Percentiles rank a stretch among this genome's conserved stretches.
Conservation (phyloP, 305 asterid genomes). For the Rubia balearica region DNA sequence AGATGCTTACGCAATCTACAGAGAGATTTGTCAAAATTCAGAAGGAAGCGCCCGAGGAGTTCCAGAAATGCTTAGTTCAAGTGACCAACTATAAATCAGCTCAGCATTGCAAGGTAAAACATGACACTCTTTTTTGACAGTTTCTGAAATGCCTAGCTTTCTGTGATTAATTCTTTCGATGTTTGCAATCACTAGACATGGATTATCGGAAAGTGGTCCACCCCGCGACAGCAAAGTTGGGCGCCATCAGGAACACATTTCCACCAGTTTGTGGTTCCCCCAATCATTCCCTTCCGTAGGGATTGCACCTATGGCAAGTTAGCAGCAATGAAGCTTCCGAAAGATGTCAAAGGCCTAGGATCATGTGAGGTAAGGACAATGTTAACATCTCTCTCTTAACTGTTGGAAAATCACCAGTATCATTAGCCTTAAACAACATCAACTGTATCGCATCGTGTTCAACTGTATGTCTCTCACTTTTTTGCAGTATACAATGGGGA, state of each 20-base stretch:
- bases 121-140: background rate
- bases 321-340: slow-evolving; percentile 77
- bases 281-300: slow-evolving; percentile 61
- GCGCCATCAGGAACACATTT: slow-evolving; percentile 82
- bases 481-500: slow-evolving; percentile 65
- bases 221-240: slow-evolving; percentile 70
- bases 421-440: background rate
- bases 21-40: slow-evolving; percentile 79
- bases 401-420: no score
- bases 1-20: slow-evolving; percentile 76
- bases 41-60: slow-evolving; percentile 53
- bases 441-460: no score
- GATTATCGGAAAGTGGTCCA: slow-evolving; percentile 82
- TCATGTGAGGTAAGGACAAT: slow-evolving; percentile 56
- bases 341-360: slow-evolving; percentile 72
- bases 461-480: background rate
- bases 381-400: background rate
- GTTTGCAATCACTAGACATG: slow-evolving; percentile 42
- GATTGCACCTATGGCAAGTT: slow-evolving; percentile 75
- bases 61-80: slow-evolving; percentile 62
- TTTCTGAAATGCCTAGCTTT: background rate
- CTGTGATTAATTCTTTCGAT: background rate
- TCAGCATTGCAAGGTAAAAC: slow-evolving; percentile 57
- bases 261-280: slow-evolving; percentile 88
- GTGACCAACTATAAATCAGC: slow-evolving; percentile 70